Conservation (phyloP, 2,329 filamentous ascomycete species). For the Cryphonectria japonica region DNA sequence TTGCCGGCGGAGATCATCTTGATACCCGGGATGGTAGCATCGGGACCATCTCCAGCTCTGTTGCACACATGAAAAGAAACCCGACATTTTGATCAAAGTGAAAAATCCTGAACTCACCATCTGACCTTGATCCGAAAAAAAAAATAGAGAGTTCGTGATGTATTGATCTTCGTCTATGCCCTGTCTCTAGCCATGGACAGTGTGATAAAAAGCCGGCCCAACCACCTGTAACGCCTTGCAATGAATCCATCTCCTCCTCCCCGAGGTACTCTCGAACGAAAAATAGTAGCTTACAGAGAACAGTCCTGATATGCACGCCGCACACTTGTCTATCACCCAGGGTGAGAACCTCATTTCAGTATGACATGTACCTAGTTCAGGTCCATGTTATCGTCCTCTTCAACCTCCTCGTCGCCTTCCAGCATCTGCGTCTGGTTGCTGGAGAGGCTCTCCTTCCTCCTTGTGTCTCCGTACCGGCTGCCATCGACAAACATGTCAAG, state of each 20-base stretch:
- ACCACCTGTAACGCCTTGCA: constrained; percentile 27
- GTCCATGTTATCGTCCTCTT: constrained; percentile 68
- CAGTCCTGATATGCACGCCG: background rate
- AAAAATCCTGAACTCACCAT: background rate
- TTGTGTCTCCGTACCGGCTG: constrained; percentile 44
- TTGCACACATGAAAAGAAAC: background rate
- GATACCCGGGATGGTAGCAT: background rate
- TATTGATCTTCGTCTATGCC: background rate
- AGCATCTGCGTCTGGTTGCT: constrained; percentile 62
- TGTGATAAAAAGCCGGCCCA: constrained; percentile 3
- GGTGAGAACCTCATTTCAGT: constrained; percentile 9
- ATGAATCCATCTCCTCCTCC: constrained; percentile 7
- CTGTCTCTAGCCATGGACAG: constrained; percentile 14
- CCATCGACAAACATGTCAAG: constrained; percentile 58
- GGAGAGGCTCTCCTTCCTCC: constrained; percentile 63
- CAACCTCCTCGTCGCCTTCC: constrained; percentile 60
- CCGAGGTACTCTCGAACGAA: constrained; percentile 2
- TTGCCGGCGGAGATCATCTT: constrained; percentile 7
- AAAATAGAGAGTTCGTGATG: background rate
- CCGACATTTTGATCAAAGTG: background rate
- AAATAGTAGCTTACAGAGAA: background rate
- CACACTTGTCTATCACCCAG: background rate
- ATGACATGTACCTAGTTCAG: constrained; percentile 44
- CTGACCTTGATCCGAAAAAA: no score
- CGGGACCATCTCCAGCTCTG: constrained; percentile 4